Base-by-base conservation (phyloP, 2,329 filamentous ascomycete species). In the Coniochaeta prunicola region DNA sequence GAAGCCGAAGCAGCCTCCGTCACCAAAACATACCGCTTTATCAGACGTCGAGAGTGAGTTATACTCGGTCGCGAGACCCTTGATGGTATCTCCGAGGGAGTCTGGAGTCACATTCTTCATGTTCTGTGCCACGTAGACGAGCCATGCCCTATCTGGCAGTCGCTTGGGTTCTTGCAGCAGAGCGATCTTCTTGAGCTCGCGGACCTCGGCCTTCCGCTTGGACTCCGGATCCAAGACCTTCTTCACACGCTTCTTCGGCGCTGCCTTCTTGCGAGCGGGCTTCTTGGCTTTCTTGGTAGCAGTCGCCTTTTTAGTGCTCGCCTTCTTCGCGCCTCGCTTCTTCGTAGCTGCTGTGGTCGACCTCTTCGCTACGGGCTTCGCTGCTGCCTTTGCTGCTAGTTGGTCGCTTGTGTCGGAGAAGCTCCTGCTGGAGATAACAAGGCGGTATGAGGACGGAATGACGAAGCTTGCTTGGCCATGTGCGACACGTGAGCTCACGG, bases 1-100 rank as follows among this genome's bases (percentile, higher is more conserved):
- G 17, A 21, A 17, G 30, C 30, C 24, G 10, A 24, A n/a, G n/a
- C n/a, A n/a, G n/a, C n/a, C 19, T 34, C 19, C 17, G 21, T 5
- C 36, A 40, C 38, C 34, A 17, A 19, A 26, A 68, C 76, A 62
- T 71, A 83, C 81, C 71, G 80, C 66, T 8, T 66, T 61, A 64
- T 83, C 77, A 0, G 68, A 62, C 2, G 68, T 40, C 8, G 78
- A 67, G 38, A 84, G 64, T 3, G 57, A 55, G 60, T 76, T 76
- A 68, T 69, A 84, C 0, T 64, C 58, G 7, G 59, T 60, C n/a
- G 68, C 30, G 2, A 78, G 9, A 1, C 59, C 42, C 59, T 69
- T 57, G 57, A 65, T 0, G 60, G 48, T 2, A 28, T 34, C 13
- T 8, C 30, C 58, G 7, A 71, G 36, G 17, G 34, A 56, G 6